phyloP scores from a whole-genome alignment of 2,329 filamentous ascomycete species.

The Trichoderma citrinoviride region DNA sequence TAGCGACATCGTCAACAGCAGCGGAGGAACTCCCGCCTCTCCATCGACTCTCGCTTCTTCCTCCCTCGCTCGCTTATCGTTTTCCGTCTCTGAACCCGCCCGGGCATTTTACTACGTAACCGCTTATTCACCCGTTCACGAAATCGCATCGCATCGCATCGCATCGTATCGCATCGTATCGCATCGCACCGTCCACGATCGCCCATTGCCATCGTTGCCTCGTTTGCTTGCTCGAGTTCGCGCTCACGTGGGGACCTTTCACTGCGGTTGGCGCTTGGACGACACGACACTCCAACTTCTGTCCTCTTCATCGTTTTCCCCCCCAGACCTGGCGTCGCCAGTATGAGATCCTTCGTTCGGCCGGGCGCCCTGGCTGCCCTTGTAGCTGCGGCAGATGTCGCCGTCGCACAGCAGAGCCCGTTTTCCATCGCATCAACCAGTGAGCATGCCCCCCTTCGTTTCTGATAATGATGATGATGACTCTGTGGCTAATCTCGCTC shows the following conservation, averaged over 20 bases:
- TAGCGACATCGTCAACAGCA: not conserved
- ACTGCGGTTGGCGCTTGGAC: not conserved
- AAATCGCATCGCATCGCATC: not conserved
- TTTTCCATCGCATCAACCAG: slow-evolving; percentile 13
- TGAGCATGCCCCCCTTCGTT: not conserved
- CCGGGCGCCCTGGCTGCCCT: slow-evolving; percentile 18
- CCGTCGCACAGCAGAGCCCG: slow-evolving; percentile 3
- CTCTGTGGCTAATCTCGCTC: not conserved
- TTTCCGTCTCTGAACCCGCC: not conserved
- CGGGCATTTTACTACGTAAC: not conserved
- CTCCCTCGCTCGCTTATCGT: not conserved
- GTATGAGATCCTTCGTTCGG: slow-evolving; percentile 14
- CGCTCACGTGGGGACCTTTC: not conserved
- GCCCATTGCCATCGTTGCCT: not conserved
- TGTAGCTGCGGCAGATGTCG: slow-evolving; percentile 11
- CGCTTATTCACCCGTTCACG: not conserved
- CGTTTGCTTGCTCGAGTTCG: not conserved
- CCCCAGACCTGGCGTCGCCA: not conserved
- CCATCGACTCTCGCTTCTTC: slow-evolving; percentile 13
- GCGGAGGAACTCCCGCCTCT: slow-evolving; percentile 6
- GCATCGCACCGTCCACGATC: not conserved
- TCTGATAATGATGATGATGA: slow-evolving; percentile 6
- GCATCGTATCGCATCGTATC: not conserved
- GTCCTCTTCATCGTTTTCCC: not conserved
- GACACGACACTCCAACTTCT: not conserved